phyloP scores from a whole-genome alignment of 768 basidiomycete genomes.

The Hericium coralloides region DNA sequence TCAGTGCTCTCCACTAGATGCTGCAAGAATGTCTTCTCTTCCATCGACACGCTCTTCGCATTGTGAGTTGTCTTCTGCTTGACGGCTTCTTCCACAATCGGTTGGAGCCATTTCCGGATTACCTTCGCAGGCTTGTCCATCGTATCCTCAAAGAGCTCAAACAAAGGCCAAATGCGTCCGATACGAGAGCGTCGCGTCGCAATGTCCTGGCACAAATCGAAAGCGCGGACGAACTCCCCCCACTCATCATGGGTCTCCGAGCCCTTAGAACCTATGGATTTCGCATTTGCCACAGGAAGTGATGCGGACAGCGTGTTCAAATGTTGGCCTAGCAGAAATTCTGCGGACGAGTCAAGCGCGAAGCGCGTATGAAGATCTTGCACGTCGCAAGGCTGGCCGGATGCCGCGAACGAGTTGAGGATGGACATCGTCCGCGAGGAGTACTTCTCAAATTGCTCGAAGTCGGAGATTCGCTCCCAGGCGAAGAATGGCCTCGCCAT shows the following conservation, averaged over 20 bases:
- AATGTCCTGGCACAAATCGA: constrained; percentile 7
- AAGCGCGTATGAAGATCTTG: constrained; percentile 39
- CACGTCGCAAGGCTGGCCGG: neutral
- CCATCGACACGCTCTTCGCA: constrained; percentile 2
- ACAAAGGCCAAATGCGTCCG: constrained; percentile 12
- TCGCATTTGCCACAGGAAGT: constrained; percentile 31
- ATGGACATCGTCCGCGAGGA: constrained; percentile 17
- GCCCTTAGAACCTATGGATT: constrained; percentile 11
- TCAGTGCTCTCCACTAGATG: constrained; percentile 10
- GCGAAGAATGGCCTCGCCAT: constrained; percentile 31
- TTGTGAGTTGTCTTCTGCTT: constrained; percentile 3
- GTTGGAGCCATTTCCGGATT: constrained; percentile 9
- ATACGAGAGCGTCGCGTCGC: constrained; percentile 8
- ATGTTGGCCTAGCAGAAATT: constrained; percentile 41
- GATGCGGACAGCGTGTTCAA: constrained; percentile 28
- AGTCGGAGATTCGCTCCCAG: constrained; percentile 26
- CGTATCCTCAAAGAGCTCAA: constrained; percentile 14
- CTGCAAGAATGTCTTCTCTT: constrained; percentile 12
- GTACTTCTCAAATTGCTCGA: constrained; percentile 25
- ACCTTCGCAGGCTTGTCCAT: constrained; percentile 9
- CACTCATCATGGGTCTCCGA: constrained; percentile 8
- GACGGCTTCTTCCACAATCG: constrained; percentile 7
- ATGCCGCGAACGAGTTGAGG: constrained; percentile 2
- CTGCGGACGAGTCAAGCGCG: constrained; percentile 44
- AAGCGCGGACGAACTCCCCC: constrained; percentile 10